Evolutionary conservation across 2,329 filamentous ascomycete species (phyloP).

Genomic region (Fusarium humuli): DNA sequence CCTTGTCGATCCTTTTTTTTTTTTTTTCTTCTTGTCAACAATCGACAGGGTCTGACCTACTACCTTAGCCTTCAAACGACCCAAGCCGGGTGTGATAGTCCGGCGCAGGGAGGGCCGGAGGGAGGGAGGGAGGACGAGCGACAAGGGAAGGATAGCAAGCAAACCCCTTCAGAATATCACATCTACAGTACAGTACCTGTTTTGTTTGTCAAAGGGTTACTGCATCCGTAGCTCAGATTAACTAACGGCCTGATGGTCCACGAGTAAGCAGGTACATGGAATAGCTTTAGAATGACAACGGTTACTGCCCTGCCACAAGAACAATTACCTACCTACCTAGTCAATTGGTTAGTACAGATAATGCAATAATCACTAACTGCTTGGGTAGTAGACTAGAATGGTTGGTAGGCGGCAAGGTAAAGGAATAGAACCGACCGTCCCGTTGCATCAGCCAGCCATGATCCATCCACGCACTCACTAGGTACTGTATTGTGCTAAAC

Average conservation of each 20-base stretch:
- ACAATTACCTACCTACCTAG: background rate
- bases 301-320: background rate
- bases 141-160: no score
- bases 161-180: background rate
- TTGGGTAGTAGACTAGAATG: no score
- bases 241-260: background rate
- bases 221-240: background rate
- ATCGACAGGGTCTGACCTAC: conserved; percentile 18
- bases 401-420: no score
- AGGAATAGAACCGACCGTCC: background rate
- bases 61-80: background rate
- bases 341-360: background rate
- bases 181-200: background rate
- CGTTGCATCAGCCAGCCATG: conserved; percentile 18
- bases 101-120: background rate
- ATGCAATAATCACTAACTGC: no score
- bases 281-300: background rate
- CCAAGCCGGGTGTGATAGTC: conserved; percentile 1
- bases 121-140: background rate
- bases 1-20: no score
- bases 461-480: background rate
- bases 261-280: background rate
- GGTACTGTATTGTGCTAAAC: no score
- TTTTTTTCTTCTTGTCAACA: conserved; percentile 2
- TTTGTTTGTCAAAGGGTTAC: background rate